Evolutionary conservation across 192 early-diverging fungal species (phyloP).

Genomic region (Coemansia sp.): DNA sequence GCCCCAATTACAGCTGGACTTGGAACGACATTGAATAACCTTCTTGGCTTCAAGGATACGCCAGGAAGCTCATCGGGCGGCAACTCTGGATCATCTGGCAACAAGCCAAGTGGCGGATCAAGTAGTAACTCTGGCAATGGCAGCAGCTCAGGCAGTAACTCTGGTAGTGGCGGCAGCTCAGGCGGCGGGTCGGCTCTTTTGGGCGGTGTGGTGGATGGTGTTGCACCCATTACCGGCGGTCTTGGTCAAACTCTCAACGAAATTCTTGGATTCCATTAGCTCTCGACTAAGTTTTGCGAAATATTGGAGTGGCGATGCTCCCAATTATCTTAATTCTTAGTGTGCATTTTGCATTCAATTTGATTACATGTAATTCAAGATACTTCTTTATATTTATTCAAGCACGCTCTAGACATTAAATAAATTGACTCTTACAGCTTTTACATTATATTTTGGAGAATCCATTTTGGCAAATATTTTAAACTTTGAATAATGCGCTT

Average conservation of each 20-base stretch:
- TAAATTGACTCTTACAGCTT: too few species aligned
- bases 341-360: too few species aligned
- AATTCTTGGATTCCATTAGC: slow-evolving; percentile 8
- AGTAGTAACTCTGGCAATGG: background rate
- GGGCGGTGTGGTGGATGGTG: slow-evolving; percentile 18
- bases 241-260: slow-evolving; percentile 9
- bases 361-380: too few species aligned
- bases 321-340: too few species aligned
- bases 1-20: background rate
- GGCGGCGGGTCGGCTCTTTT: slow-evolving; percentile 2
- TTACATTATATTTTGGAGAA: too few species aligned
- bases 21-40: background rate
- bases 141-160: background rate
- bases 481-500: background rate
- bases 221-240: slow-evolving; percentile 21
- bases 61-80: background rate
- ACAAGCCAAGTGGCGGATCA: too few species aligned
- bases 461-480: too few species aligned
- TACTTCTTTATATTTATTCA: too few species aligned
- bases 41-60: background rate
- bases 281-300: background rate
- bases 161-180: background rate
- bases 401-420: too few species aligned
- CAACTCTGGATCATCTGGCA: background rate
- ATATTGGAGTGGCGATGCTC: too few species aligned